Evolutionary conservation across 352 stramenopile species (phyloP).

Genomic region (Pythium aquatile): DNA sequence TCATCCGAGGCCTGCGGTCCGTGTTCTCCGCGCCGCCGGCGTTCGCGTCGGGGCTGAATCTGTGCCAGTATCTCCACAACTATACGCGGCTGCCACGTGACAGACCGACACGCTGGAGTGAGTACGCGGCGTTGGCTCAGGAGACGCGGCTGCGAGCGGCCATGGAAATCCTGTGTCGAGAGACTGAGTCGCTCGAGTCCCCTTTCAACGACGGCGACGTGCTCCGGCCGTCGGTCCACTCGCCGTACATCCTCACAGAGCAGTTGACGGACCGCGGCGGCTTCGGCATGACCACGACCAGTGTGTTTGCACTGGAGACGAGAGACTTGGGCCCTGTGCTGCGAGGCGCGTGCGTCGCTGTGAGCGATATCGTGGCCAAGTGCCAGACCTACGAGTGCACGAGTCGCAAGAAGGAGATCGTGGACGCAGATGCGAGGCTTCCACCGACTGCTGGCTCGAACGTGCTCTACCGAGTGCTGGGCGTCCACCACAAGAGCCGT

Average conservation of each 20-base stretch:
- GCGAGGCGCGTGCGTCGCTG: conserved; percentile 24
- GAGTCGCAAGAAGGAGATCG: conserved; percentile 20
- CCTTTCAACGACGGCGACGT: background rate
- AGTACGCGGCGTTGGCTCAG: conserved; percentile 15
- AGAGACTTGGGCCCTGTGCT: conserved; percentile 25
- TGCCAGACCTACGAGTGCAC: conserved; percentile 30
- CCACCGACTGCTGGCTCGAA: conserved; percentile 4
- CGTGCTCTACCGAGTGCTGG: conserved; percentile 30
- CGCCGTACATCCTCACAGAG: conserved; percentile 6
- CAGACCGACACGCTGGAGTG: conserved; percentile 2
- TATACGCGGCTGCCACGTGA: conserved; percentile 13
- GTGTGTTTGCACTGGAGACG: conserved; percentile 37
- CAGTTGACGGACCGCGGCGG: conserved; percentile 10
- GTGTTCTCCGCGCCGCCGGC: background rate
- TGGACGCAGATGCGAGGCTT: conserved; percentile 6
- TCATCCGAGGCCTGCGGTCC: conserved; percentile 1
- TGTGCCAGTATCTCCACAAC: conserved; percentile 14
- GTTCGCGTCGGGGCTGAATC: background rate
- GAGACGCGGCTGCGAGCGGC: conserved; percentile 12
- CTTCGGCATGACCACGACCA: conserved; percentile 32
- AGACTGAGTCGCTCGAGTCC: conserved; percentile 14
- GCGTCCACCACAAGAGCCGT: conserved; percentile 14
- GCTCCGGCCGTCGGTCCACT: conserved; percentile 2
- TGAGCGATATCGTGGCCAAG: conserved; percentile 25
- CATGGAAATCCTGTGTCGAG: conserved; percentile 18